phyloP scores from a whole-genome alignment of 495 filamentous ascomycete genomes.

The Penicillium argentinense region DNA sequence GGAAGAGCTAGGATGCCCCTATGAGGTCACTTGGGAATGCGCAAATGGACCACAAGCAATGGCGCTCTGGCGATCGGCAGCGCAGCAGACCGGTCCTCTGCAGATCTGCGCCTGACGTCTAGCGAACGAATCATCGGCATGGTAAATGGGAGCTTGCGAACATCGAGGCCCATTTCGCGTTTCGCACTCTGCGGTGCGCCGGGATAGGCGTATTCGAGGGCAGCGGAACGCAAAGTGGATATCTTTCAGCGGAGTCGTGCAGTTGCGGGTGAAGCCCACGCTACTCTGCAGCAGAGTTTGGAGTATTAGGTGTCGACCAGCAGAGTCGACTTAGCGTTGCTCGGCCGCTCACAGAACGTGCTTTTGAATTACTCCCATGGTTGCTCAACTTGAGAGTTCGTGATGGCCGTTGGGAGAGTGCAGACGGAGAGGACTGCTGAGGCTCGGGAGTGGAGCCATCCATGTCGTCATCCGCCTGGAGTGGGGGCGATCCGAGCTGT shows the following conservation, averaged over 20 bases:
- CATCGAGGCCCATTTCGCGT: slow-evolving; percentile 10
- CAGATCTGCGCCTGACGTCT: slow-evolving; percentile 30
- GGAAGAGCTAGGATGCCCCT: slow-evolving; percentile 16
- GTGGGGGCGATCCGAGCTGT: slow-evolving; percentile 20
- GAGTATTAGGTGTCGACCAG: not conserved
- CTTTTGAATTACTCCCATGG: too few relatives aligned
- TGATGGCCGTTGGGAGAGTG: not conserved
- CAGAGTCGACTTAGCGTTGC: too few relatives aligned
- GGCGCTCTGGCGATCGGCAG: slow-evolving; percentile 21
- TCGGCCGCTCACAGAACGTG: too few relatives aligned
- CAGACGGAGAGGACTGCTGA: slow-evolving; percentile 7
- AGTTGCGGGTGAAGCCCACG: not conserved
- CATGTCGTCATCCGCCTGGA: slow-evolving; percentile 20
- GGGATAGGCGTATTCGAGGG: slow-evolving; percentile 3
- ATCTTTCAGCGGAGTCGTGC: slow-evolving; percentile 8
- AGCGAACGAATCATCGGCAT: slow-evolving; percentile 17
- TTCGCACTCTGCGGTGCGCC: not conserved
- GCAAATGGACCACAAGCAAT: slow-evolving; percentile 8
- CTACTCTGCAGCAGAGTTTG: not conserved
- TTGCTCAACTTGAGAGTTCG: not conserved
- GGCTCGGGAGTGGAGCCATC: slow-evolving; percentile 19
- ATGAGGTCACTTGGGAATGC: slow-evolving; percentile 41
- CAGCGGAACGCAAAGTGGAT: slow-evolving; percentile 12
- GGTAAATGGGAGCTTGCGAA: slow-evolving; percentile 1
- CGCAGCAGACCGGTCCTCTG: slow-evolving; percentile 19